Evolutionary conservation across 1,284 basidiomycete species (phyloP).

Genomic region (Tilletiaria anomala): DNA sequence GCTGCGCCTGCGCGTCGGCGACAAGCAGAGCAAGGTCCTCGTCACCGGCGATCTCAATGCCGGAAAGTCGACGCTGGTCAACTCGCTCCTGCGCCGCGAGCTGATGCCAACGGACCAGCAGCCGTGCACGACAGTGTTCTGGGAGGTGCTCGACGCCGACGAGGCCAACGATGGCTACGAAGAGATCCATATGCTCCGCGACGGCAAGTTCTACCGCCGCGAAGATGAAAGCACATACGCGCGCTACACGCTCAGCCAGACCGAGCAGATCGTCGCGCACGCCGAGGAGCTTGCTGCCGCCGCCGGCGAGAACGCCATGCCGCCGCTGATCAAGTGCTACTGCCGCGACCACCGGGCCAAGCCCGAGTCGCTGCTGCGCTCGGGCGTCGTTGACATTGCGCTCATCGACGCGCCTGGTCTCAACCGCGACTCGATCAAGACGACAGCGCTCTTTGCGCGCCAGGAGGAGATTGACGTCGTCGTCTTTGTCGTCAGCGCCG

Average conservation of each 20-base stretch:
- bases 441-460: conserved; percentile 84
- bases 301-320: conserved; percentile 55
- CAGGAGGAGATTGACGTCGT: conserved; percentile 98
- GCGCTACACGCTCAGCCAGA: conserved; percentile 53
- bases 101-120: conserved; percentile 96
- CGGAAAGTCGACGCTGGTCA: conserved; percentile 96
- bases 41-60: conserved; percentile 99
- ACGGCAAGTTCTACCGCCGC: conserved; percentile 56
- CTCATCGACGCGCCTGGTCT: conserved; percentile 97
- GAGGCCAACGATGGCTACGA: conserved; percentile 62
- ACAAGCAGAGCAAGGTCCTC: conserved; percentile 86
- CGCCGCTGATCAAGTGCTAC: conserved; percentile 42
- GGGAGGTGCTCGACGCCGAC: conserved; percentile 83
- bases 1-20: conserved; percentile 70
- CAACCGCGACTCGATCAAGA: conserved; percentile 88
- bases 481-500: conserved; percentile 93
- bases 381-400: conserved; percentile 91
- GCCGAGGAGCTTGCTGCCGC: conserved; percentile 58
- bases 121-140: conserved; percentile 92
- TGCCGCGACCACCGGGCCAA: conserved; percentile 19
- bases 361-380: conserved; percentile 47
- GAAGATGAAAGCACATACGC: conserved; percentile 63
- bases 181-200: conserved; percentile 53
- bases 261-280: conserved; percentile 38
- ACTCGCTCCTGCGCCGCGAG: conserved; percentile 61